A percentile compares a stretch with the other conserved stretches of the same genome.
These are phyloP conservation scores for Geotrichum histeridarum DNA, from an alignment of 1,139 yeast species.

Conservation along the genomic window DNA sequence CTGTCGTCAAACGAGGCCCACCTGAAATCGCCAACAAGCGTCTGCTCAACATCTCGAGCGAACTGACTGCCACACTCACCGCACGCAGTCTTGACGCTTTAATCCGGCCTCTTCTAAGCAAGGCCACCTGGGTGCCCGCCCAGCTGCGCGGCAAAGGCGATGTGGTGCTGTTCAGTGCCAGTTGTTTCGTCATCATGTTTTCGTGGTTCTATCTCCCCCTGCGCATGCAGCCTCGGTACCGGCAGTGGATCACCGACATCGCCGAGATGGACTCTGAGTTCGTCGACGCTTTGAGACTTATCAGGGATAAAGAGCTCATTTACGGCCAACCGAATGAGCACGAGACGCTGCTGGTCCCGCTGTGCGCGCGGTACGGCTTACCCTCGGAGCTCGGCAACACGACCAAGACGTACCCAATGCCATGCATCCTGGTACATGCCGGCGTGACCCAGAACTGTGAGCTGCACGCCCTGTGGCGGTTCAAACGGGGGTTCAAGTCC, in stretches of 20 bases:
- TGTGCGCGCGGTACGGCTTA: constrained; percentile 33
- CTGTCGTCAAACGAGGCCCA: constrained; percentile 18
- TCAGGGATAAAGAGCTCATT: constrained; percentile 32
- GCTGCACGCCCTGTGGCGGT: constrained; percentile 39
- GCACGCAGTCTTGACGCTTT: constrained; percentile 28
- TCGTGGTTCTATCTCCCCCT: constrained; percentile 42
- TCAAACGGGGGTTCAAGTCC: constrained; percentile 37
- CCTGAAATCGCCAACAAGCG: constrained; percentile 21
- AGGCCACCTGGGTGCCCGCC: not conserved
- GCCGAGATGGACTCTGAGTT: constrained; percentile 42
- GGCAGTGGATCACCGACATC: constrained; percentile 43
- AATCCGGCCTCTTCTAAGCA: constrained; percentile 20
- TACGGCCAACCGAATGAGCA: constrained; percentile 30
- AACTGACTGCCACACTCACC: constrained; percentile 26
- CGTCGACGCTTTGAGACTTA: constrained; percentile 33
- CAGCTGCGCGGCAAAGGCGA: constrained; percentile 23
- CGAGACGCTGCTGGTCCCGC: constrained; percentile 16
- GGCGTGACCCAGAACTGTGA: constrained; percentile 39
- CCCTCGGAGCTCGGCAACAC: constrained; percentile 34
- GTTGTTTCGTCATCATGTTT: constrained; percentile 38
- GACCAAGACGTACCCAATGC: constrained; percentile 35
- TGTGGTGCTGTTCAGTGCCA: constrained; percentile 27
- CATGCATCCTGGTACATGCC: constrained; percentile 41
- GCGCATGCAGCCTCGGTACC: constrained; percentile 39
- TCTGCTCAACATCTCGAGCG: constrained; percentile 22